Evolutionary conservation across 345 rosid species (phyloP), one percentile per base, ranked within the genome.

Genomic region (Populus davidiana): DNA sequence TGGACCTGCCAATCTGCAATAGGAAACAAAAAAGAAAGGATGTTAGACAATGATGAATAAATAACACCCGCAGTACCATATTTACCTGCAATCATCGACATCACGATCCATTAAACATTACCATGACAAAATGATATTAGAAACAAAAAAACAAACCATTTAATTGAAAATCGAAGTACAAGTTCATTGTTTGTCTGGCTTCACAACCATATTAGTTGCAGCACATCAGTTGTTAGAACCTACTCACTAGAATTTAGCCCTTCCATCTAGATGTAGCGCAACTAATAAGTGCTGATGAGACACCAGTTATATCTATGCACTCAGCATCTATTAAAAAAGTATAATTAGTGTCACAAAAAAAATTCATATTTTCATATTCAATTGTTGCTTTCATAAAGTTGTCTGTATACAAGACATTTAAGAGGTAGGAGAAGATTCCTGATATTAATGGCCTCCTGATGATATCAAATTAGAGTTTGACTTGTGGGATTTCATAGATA

Each of bases 1-100:
- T 95, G 6, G 99, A 95, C 82, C 98, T 84, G 44, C 99, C 98
- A 84, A 86, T 66, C 99, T 95, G 92, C 91, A 81, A 31, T 20
- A 4, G 63, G 13, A 21, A 17, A 63, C 25, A 35, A 8, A 61
- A 36, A 69, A 29, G 69, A 18, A 11, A 17, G 25, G 64, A 69
- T 27, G 10, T 78, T 47, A 75, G 78, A 31, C 49, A 35, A 35
- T 5, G 70, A 72, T 31, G 54, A 44, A 73, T 21, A 62, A 20
- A 56, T 56, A 56, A 56, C 63, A 56, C 63, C 63, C 0, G 1
- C 63, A 59, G 27, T 4, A 11, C 29, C 14, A 20, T 2, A 1
- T 52, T 47, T 47, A 14, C 52, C 52, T 4, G 18, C 52, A 47
- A 20, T 20, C 59, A 20, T 52, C 29, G 23, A n/a, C 3, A 29